A percentile compares a stretch with the other conserved stretches of the same genome.
These are phyloP conservation scores for Colletotrichum tropicale DNA, from an alignment of 2,329 filamentous ascomycete species.

Conservation along the genomic window DNA sequence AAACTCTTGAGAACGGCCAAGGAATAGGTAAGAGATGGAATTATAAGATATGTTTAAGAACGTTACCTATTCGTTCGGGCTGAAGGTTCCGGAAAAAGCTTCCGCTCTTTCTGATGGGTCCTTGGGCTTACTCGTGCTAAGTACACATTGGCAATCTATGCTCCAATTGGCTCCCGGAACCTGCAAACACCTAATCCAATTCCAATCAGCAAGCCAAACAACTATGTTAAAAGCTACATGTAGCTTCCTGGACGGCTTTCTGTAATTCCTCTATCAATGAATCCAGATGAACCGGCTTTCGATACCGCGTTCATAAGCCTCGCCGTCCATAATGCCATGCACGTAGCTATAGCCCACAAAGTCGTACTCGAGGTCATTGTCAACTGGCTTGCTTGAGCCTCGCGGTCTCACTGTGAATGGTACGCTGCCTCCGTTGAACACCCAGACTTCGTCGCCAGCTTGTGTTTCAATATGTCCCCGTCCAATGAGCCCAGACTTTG, in stretches of 20 bases:
- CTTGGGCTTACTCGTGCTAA: neutral
- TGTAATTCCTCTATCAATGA: neutral
- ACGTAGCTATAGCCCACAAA: neutral
- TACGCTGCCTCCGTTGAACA: neutral
- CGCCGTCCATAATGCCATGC: neutral
- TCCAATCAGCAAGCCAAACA: neutral
- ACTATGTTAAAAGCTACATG: neutral
- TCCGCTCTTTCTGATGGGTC: neutral
- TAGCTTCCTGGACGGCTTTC: neutral
- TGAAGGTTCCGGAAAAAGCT: neutral
- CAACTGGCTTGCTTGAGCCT: neutral
- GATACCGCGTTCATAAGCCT: neutral
- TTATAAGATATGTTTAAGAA: neutral
- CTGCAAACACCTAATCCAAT: rapidly evolving
- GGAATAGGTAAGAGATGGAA: rapidly evolving
- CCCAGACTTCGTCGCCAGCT: neutral
- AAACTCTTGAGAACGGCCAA: neutral
- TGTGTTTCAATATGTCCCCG: neutral
- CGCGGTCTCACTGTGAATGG: neutral
- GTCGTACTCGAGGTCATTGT: neutral
- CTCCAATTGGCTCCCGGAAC: neutral
- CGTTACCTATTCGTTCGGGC: rapidly evolving
- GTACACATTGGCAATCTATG: rapidly evolving
- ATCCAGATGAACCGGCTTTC: neutral
- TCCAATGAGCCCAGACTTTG: neutral